A percentile compares a stretch with the other conserved stretches of the same genome.
These are phyloP conservation scores for Calcarisporium arbuscula DNA, from an alignment of 2,329 filamentous ascomycete species.

Conservation along the genomic window DNA sequence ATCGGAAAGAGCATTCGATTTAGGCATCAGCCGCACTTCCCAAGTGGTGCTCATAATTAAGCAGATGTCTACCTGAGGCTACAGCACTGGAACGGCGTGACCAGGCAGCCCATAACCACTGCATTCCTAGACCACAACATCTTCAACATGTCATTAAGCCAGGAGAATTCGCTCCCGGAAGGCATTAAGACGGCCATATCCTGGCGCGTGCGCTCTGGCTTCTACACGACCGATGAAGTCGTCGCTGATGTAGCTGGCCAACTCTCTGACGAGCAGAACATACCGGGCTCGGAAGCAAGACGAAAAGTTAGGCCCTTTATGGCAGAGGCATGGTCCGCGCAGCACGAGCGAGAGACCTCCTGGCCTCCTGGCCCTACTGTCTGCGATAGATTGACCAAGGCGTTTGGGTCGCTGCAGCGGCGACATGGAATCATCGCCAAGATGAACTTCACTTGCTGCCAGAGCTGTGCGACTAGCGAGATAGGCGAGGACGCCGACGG, in stretches of 20 bases:
- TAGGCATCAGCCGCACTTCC: no score
- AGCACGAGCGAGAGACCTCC: not conserved
- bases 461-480: not conserved
- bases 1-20: no score
- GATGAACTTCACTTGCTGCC: conserved; percentile 1
- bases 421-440: not conserved
- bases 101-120: no score
- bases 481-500: not conserved
- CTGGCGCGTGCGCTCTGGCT: not conserved
- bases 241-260: not conserved
- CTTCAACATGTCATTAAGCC: no score
- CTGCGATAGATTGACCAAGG: not conserved
- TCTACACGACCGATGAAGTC: not conserved
- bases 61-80: no score
- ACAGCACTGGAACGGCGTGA: no score
- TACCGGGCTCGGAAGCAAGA: not conserved
- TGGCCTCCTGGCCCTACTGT: not conserved
- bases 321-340: not conserved
- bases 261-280: not conserved
- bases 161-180: no score
- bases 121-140: no score
- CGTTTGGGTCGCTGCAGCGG: not conserved
- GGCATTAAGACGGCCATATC: no score
- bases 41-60: no score
- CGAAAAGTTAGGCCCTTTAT: not conserved